phyloP scores from a whole-genome alignment of 2,329 filamentous ascomycete species.

The Diaporthe vexans region DNA sequence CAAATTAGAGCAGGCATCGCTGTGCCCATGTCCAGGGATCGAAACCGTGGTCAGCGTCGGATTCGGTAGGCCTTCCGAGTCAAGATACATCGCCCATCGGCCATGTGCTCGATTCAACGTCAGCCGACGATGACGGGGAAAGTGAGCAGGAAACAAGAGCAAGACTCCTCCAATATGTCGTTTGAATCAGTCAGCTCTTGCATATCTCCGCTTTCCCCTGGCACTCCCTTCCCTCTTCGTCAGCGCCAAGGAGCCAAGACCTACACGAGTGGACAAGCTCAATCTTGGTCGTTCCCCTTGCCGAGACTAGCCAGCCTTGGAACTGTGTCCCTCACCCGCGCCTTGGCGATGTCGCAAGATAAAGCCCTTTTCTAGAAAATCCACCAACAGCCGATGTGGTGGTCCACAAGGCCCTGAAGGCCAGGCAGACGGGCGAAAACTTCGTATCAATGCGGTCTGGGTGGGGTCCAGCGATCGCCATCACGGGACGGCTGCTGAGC shows the following conservation, averaged over 20 bases:
- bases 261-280: slow-evolving; percentile 28
- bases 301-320: slow-evolving; percentile 16
- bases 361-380: neutral
- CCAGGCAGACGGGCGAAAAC: neutral
- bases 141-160: slow-evolving; percentile 11
- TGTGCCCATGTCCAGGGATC: neutral
- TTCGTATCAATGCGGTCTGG: slow-evolving; percentile 25
- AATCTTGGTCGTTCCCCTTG: slow-evolving; percentile 21
- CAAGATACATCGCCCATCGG: neutral
- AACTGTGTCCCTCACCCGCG: slow-evolving; percentile 15
- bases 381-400: slow-evolving; percentile 22
- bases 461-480: slow-evolving; percentile 10
- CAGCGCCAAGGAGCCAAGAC: slow-evolving; percentile 34
- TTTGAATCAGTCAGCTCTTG: slow-evolving; percentile 27
- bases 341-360: slow-evolving; percentile 32
- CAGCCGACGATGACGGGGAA: slow-evolving; percentile 11
- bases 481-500: slow-evolving; percentile 15
- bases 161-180: slow-evolving; percentile 21
- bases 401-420: neutral
- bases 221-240: slow-evolving; percentile 31
- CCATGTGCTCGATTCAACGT: slow-evolving; percentile 1
- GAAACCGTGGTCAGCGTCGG: neutral
- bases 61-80: slow-evolving; percentile 6
- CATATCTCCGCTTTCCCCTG: slow-evolving; percentile 29
- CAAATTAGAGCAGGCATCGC: too few relatives aligned